Evolutionary conservation across 768 basidiomycete species (phyloP), one percentile per base, ranked within the genome.

Genomic region (Cystobasidium ongulense): DNA sequence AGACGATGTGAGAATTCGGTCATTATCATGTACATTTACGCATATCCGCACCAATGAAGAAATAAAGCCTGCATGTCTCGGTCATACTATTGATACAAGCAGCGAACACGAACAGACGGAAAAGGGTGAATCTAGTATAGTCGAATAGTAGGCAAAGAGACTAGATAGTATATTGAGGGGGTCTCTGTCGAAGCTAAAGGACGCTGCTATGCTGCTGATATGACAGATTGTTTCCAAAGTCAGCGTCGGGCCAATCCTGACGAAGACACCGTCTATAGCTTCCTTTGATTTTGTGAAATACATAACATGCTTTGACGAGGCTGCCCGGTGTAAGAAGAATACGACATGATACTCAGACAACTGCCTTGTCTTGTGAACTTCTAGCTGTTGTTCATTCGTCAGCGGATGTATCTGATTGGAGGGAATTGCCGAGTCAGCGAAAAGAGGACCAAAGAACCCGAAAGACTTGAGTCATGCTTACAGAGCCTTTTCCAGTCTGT

Each of bases 381-480:
- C n/a, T 57, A 7, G 53, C n/a, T 31, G n/a, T 7, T 8, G 7
- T 23, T 61, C 10, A 31, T 23, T 61, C 46, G 15, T n/a, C 29
- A 61, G 31, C 36, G 29, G 63, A 31, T 39, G 27, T 33, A 31
- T 38, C 72, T 43, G 61, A 36, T 27, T 2, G n/a, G 8, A 33
- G 52, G 23, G 1, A 75, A 78, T 46, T 75, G 76, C 61, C 73
- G 73, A 11, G 33, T 59, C 27, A 59, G 33, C n/a, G 43, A 46
- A 13, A 46, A n/a, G n/a, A 13, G 13, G n/a, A n/a, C 43, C 13
- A 46, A 13, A 46, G 13, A 13, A n/a, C 13, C 13, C n/a, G 43
- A 46, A 46, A 63, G 62, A 64, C 38, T 39, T 29, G 5, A 15
- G 21, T 3, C 21, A 61, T 5, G 33, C 68, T 36, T 61, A 71